Evolutionary conservation across 1,284 basidiomycete genomes (phyloP).

Genomic region (Veloboletus limbatus): DNA sequence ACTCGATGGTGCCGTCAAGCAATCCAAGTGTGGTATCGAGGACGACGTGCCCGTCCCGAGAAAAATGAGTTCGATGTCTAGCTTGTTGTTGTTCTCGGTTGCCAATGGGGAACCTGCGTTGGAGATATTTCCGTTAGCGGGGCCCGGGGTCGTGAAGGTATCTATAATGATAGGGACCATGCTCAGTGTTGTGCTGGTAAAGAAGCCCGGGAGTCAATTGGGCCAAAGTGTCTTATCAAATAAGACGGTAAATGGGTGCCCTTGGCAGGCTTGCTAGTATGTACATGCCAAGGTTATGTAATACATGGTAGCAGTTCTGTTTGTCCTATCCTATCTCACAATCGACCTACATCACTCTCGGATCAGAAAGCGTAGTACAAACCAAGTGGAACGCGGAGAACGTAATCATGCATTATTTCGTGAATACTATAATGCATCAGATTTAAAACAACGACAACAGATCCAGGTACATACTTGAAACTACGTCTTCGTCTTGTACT

Average conservation of each 20-base stretch:
- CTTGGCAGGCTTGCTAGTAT: too few relatives aligned
- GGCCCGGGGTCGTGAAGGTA: neutral
- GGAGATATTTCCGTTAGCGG: neutral
- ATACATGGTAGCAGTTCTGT: too few relatives aligned
- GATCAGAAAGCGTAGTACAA: neutral
- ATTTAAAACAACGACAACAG: neutral
- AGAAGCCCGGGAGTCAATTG: too few relatives aligned
- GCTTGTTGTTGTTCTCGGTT: neutral
- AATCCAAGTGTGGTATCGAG: slow-evolving; percentile 61
- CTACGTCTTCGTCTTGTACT: slow-evolving; percentile 93
- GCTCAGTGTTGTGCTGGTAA: neutral
- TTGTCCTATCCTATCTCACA: too few relatives aligned
- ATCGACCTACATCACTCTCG: neutral
- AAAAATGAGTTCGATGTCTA: slow-evolving; percentile 60
- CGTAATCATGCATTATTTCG: slow-evolving; percentile 29
- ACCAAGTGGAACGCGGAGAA: neutral
- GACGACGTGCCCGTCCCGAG: slow-evolving; percentile 76
- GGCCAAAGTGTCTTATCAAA: too few relatives aligned
- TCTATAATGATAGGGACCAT: slow-evolving; percentile 8
- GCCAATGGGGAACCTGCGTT: neutral
- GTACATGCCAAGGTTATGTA: too few relatives aligned
- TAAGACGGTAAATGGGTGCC: too few relatives aligned
- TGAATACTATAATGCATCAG: slow-evolving; percentile 38
- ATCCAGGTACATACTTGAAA: slow-evolving; percentile 68
- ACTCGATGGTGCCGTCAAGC: slow-evolving; percentile 56